Conservation (phyloP, 2,329 filamentous ascomycete species). For the Scleromitrula shiraiana region DNA sequence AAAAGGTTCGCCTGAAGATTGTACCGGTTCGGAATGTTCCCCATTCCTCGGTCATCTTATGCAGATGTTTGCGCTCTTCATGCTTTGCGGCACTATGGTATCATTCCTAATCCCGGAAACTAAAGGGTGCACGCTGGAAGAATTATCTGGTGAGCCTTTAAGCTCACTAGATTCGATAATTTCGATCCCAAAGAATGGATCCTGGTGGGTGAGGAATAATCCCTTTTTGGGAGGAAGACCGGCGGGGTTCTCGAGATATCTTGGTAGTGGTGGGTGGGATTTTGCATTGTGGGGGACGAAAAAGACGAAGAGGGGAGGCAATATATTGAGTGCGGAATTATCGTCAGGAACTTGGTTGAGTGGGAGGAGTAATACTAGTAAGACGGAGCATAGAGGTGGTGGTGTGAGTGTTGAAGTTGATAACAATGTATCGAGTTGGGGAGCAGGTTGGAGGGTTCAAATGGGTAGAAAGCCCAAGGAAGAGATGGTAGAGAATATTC, state of each 20-base stretch:
- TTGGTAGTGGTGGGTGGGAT: conserved; percentile 13
- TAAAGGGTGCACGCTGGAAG: conserved; percentile 65
- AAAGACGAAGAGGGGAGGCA: conserved; percentile 20
- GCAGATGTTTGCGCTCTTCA: conserved; percentile 73
- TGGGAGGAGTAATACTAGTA: too few species aligned
- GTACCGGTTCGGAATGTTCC: conserved; percentile 40
- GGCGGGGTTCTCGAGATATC: conserved; percentile 16
- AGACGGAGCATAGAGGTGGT: background rate
- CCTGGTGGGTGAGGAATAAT: conserved; percentile 12
- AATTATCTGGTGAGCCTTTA: conserved; percentile 51
- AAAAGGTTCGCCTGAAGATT: conserved; percentile 43
- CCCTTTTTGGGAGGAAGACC: conserved; percentile 20
- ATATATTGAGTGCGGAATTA: conserved; percentile 22
- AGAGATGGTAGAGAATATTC: conserved; percentile 20
- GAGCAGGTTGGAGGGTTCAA: conserved; percentile 24
- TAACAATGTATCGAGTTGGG: conserved; percentile 21
- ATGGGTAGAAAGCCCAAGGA: conserved; percentile 9
- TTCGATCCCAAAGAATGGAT: background rate
- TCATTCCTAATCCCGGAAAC: conserved; percentile 72
- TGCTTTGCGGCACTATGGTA: conserved; percentile 62
- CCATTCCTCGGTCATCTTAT: conserved; percentile 66
- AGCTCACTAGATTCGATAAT: conserved; percentile 5
- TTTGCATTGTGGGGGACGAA: conserved; percentile 15
- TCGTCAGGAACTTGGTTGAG: conserved; percentile 10
- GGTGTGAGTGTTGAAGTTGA: background rate